Base-by-base conservation (phyloP, 164 flowering plant genomes). In the Vitis cinerea region DNA sequence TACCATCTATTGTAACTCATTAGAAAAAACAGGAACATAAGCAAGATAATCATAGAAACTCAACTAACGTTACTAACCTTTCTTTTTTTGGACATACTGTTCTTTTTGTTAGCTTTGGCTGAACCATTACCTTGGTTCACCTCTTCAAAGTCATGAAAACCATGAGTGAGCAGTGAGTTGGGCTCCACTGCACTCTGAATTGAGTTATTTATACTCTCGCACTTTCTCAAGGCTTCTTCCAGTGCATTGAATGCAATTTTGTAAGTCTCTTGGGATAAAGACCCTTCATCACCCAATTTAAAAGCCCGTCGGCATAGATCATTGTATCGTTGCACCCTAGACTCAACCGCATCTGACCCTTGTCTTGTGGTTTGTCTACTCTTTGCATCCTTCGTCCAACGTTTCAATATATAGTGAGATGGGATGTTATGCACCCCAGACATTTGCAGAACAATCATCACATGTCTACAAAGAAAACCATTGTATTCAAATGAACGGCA, bases 391-490 rank as follows among this genome's bases (percentile, higher is more conserved):
- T 74, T 78, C 31, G 82, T 81, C 83, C 84, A 82, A 9, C 87
- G 80, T 51, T 65, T 77, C 71, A 81, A 66, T 37, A 84, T 68
- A 51, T 82, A 82, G 8, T 66, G 72, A 3, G 61, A 59, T 19
- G 85, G 85, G 31, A 84, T 82, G 51, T 59, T 78, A 30, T 63
- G 69, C 50, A 72, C 66, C n/a, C 82, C 85, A 73, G 67, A 76
- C 68, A 81, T 77, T 63, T 81, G 84, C 23, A 84, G 79, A 72
- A 82, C 79, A 55, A 80, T 79, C 75, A 82, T 53, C 8, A 64
- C 81, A 77, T 84, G 87, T 44, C 87, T 70, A 63, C 87, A 84
- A 19, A 82, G 83, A 68, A 69, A 78, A 19, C 87, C 87, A 17
- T 66, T 70, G 53, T 65, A 78, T 60, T 81, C 85, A 65, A 84